These are phyloP conservation scores for Capsella rubella DNA, from an alignment of 441 rosid species.

Conservation along the genomic window DNA sequence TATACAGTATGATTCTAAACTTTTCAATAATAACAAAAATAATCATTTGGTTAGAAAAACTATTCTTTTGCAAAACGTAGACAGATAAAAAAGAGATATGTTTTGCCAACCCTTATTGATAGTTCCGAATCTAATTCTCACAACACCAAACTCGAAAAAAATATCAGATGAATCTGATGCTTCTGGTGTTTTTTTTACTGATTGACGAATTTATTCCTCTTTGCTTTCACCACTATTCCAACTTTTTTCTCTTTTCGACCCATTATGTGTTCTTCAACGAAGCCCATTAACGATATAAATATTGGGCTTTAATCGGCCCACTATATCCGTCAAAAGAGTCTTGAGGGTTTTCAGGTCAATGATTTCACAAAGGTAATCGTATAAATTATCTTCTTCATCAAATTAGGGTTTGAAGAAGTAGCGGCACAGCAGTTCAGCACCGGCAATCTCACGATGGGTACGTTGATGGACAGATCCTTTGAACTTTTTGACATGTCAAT, in stretches of 20 bases:
- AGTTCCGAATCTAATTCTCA: constrained; percentile 38
- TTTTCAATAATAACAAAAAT: not conserved
- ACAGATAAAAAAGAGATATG: not conserved
- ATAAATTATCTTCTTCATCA: constrained; percentile 10
- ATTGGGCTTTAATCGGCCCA: constrained; percentile 27
- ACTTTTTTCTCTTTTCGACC: not conserved
- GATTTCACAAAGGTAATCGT: not conserved
- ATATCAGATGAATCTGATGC: constrained; percentile 40
- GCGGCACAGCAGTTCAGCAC: too few relatives aligned
- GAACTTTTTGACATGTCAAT: not conserved
- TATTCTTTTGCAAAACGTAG: too few relatives aligned
- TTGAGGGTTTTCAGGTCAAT: not conserved
- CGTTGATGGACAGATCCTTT: not conserved
- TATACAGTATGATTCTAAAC: not conserved
- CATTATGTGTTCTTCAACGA: not conserved
- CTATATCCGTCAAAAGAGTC: not conserved
- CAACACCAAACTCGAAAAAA: constrained; percentile 35
- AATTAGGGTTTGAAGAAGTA: constrained; percentile 20
- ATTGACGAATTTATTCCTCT: constrained; percentile 39
- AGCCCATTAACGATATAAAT: not conserved
- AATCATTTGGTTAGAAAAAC: not conserved
- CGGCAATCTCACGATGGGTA: too few relatives aligned
- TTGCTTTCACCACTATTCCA: constrained; percentile 27
- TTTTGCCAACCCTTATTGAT: constrained; percentile 36
- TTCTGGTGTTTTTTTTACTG: not conserved